Base-by-base conservation (phyloP, 2,329 filamentous ascomycete genomes). In the Beauveria bassiana region DNA sequence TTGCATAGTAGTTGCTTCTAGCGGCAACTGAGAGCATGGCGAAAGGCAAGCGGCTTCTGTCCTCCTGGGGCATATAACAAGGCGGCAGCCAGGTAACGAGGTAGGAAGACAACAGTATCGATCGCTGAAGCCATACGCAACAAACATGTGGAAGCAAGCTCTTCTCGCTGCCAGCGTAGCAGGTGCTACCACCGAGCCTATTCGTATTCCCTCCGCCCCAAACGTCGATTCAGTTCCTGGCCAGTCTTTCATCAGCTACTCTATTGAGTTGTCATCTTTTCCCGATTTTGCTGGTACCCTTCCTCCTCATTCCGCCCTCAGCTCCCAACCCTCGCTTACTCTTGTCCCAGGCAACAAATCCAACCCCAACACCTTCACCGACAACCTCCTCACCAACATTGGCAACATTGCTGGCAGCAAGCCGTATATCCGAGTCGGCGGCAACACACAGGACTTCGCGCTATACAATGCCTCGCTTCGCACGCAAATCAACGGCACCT, bases 371-470 rank as follows among this genome's bases (percentile, higher is more conserved):
- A 75, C 68, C 0, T 88, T 85, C 70, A 86, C 84, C 0, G 77
- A 86, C 63, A 85, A 83, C 54, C 75, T 87, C 7, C 71, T 88
- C 28, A 77, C 80, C 38, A 87, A 86, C 61, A 66, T 88, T 22
- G 80, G 75, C 1, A 69, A 76, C n/a, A 67, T 86, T 3, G 76
- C 75, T 16, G 84, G 84, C 9, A 77, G 75, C 7, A 85, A 84
- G 64, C 85, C 85, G 2, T 78, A 83, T 65, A 81, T 88, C 61
- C 77, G 85, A 18, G 83, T 88, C 1, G 85, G 86, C 3, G 86
- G 85, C n/a, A 88, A 87, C 66, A 87, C 85, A 0, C 85, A 88
- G 71, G 85, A 88, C 72, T 86, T 82, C 65, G 83, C 83, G 5
- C 74, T 87, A 43, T 87, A 84, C 70, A 79, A 87, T 64, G 72